Evolutionary conservation across 1,284 basidiomycete genomes (phyloP), one percentile per base, ranked within the genome.

Genomic region (Marasmius sp.): DNA sequence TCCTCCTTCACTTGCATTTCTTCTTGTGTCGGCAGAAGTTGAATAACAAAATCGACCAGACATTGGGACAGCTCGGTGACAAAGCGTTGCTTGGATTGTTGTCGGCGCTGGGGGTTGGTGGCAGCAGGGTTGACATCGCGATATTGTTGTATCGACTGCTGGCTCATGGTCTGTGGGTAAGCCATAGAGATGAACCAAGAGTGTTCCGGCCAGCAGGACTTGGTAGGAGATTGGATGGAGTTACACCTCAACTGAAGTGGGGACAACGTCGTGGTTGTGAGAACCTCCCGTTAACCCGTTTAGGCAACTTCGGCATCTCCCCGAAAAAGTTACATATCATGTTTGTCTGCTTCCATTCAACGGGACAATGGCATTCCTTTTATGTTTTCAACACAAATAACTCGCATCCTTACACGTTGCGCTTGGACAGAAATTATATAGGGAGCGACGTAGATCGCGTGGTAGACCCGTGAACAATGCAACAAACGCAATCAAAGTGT

Each of bases 1-100:
- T 97, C 94, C 79, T 98, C 97, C 82, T 98, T 99, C 69, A 95
- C 89, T 57, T 88, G 85, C 76, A 97, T 86, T 78, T 97, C 95
- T 71, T 96, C 94, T 55, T 86, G 77, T 4, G 93, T 94, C 7
- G 95, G 95, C 20, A 97, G 83, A 52, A 96, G 85, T 71, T 94
- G 93, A 61, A 97, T 86, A 61, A 97, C 93, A 75, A 96, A 93
- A 76, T 92, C 90, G 76, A 88, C 89, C 61, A 93, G 85, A 67
- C 80, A 82, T 68, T 83, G 81, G 14, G 90, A 91, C 69, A 92
- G 84, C 68, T 91, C 89, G 22, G 80, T 77, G 63, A 83, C 79
- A 78, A 91, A 91, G 60, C 85, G 85, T 69, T 85, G 84, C 67
- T 82, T 85, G 56, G 76, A 72, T 11, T 74, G 75, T 60, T 72